These are phyloP conservation scores for Mycena albidolilacea DNA, from an alignment of 768 basidiomycete genomes.

Conservation along the genomic window DNA sequence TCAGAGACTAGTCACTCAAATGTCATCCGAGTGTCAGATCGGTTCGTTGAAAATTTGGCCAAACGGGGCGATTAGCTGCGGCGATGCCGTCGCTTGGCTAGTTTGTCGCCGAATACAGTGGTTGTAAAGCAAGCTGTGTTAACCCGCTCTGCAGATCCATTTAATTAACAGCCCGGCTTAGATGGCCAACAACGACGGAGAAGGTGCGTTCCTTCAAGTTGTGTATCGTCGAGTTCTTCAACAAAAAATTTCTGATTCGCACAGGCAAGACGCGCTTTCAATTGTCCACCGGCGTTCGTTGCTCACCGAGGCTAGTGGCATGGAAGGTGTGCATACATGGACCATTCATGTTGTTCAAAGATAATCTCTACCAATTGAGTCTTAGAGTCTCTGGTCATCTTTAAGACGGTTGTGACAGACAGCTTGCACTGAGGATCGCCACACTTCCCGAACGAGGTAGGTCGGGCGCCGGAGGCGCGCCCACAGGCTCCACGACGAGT, in stretches of 20 bases:
- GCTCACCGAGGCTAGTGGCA: background rate
- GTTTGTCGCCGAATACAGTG: too few species aligned
- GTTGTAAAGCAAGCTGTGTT: background rate
- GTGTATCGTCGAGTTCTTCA: too few species aligned
- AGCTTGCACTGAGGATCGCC: slow-evolving; percentile 13
- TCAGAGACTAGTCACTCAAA: background rate
- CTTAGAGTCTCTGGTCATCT: background rate
- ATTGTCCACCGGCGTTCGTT: background rate
- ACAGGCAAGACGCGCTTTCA: slow-evolving; percentile 6
- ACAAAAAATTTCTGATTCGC: background rate
- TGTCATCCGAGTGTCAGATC: background rate
- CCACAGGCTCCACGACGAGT: slow-evolving; percentile 6
- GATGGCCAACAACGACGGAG: background rate
- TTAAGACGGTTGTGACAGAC: slow-evolving; percentile 17
- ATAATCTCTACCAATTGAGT: slow-evolving; percentile 2
- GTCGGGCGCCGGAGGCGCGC: slow-evolving; percentile 3
- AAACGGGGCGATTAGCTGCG: too few species aligned
- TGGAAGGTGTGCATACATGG: slow-evolving; percentile 8
- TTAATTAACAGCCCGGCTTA: background rate
- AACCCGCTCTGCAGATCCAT: background rate
- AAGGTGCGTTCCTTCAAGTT: background rate
- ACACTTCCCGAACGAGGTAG: slow-evolving; percentile 9
- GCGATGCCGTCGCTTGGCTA: too few species aligned
- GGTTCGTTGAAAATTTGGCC: background rate
- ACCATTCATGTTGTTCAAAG: background rate